Conservation (phyloP, 106 monocot genomes). For the Dioscorea alata region DNA sequence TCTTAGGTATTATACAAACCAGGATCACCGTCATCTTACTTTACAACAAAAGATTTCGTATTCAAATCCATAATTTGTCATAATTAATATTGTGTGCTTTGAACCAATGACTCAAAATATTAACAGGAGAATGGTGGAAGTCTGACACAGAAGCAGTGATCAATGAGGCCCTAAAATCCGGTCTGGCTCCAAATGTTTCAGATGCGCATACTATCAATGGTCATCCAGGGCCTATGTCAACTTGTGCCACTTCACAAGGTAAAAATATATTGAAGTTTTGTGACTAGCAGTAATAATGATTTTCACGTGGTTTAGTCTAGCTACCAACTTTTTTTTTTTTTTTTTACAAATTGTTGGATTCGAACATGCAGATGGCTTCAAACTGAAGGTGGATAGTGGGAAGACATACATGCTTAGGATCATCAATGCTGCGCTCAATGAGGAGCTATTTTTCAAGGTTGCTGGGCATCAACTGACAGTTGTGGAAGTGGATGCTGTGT, state of each 20-base stretch:
- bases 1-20: conserved; percentile 32
- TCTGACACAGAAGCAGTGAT: conserved; percentile 26
- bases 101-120: neutral
- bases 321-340: too few species aligned
- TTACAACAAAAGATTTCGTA: neutral
- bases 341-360: too few species aligned
- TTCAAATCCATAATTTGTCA: neutral
- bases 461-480: conserved; percentile 29
- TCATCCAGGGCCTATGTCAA: conserved; percentile 21
- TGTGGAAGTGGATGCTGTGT: conserved; percentile 16
- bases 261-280: neutral
- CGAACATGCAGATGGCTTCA: conserved; percentile 1
- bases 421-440: conserved; percentile 29
- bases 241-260: conserved; percentile 6
- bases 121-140: conserved; percentile 35
- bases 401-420: conserved; percentile 34
- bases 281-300: neutral
- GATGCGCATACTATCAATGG: conserved; percentile 34
- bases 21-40: neutral
- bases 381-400: conserved; percentile 12
- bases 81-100: neutral
- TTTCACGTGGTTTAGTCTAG: neutral
- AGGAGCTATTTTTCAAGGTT: conserved; percentile 31
- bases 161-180: conserved; percentile 12
- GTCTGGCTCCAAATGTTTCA: conserved; percentile 20